phyloP scores from a whole-genome alignment of 164 flowering plant genomes.

The Nelumbo lutea region DNA sequence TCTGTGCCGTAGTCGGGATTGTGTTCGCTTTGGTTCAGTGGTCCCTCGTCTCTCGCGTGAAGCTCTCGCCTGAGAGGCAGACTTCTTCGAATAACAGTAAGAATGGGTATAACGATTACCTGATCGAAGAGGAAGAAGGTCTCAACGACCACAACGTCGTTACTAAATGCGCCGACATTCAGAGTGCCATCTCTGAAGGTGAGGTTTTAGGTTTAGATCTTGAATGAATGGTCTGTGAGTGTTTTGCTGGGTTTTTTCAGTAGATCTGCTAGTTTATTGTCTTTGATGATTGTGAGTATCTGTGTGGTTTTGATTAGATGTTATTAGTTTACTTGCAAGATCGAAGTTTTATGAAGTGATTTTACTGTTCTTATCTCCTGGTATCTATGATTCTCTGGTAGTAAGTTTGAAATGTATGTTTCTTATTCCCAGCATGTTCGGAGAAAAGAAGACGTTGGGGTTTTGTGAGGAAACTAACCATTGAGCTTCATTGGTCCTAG shows the following conservation, averaged over 20 bases:
- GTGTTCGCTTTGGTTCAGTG: conserved; percentile 50
- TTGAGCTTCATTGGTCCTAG: no score
- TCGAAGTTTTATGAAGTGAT: no score
- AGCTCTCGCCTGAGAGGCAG: conserved; percentile 34
- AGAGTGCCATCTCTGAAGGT: conserved; percentile 69
- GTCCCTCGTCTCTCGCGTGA: conserved; percentile 42
- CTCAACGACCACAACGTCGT: conserved; percentile 59
- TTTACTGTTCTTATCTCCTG: no score
- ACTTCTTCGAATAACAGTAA: conserved; percentile 20
- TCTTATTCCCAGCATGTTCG: no score
- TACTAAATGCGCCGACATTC: conserved; percentile 59
- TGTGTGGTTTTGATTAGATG: conserved; percentile 6
- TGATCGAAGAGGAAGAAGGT: conserved; percentile 69
- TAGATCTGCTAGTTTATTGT: not conserved
- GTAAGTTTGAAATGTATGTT: no score
- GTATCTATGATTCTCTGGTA: no score
- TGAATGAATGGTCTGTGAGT: not conserved
- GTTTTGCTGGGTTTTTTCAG: not conserved
- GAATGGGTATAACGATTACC: conserved; percentile 39
- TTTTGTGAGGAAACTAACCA: no score
- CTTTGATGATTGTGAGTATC: not conserved
- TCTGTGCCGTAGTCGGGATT: conserved; percentile 55
- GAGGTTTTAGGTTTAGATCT: conserved; percentile 5
- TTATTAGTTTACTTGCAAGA: not conserved
- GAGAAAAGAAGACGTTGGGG: no score